Evolutionary conservation across 1,139 yeast species (phyloP).

Genomic region (Saccharomyces hybrid): DNA sequence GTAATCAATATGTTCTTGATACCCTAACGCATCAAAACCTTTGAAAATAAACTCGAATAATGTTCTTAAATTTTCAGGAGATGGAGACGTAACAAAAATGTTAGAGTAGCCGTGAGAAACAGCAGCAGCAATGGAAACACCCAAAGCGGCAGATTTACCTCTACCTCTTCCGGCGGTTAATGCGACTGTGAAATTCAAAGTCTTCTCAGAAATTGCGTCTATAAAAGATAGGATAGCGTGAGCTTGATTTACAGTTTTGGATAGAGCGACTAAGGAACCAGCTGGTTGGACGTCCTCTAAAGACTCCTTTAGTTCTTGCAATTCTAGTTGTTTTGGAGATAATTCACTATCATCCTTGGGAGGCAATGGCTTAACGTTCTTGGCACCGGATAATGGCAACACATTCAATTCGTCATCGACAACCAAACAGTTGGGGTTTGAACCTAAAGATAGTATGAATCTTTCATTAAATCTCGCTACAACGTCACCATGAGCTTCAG

Average conservation of each 20-base stretch:
- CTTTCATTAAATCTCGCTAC: conserved; percentile 96
- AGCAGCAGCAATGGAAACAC: conserved; percentile 94
- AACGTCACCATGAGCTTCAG: conserved; percentile 95
- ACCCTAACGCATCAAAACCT: conserved; percentile 93
- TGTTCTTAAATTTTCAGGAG: conserved; percentile 94
- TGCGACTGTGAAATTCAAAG: conserved; percentile 80
- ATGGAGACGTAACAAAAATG: conserved; percentile 93
- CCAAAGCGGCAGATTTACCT: conserved; percentile 98
- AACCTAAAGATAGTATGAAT: conserved; percentile 78
- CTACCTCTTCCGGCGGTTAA: conserved; percentile 99
- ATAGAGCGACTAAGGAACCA: conserved; percentile 70
- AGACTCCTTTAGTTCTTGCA: conserved; percentile 65
- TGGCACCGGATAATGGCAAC: conserved; percentile 91
- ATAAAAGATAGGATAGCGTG: conserved; percentile 88
- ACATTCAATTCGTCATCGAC: conserved; percentile 96
- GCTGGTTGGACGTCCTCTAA: conserved; percentile 92
- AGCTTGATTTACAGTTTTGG: conserved; percentile 92
- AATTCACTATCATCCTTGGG: conserved; percentile 65
- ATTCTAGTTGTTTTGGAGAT: conserved; percentile 58
- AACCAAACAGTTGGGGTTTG: conserved; percentile 79
- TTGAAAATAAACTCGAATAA: conserved; percentile 88
- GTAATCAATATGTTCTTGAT: conserved; percentile 88
- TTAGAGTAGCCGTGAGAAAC: conserved; percentile 95
- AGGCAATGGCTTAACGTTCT: conserved; percentile 76
- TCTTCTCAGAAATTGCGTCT: conserved; percentile 88